Conservation (phyloP, 805 yeast species). For the Starmera quercuum region DNA sequence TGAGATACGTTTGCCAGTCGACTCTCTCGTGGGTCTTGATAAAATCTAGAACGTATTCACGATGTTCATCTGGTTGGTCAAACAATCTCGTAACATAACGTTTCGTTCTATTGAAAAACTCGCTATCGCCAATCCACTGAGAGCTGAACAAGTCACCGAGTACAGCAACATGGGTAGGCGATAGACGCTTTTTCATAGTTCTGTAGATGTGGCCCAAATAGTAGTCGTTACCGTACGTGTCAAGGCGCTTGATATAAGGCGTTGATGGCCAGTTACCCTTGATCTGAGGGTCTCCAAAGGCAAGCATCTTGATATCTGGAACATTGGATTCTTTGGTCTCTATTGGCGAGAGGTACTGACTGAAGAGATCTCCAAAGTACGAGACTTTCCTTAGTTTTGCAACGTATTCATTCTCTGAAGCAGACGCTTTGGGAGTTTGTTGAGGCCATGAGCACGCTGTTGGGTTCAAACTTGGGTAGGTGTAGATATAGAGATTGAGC, state of each 20-base stretch:
- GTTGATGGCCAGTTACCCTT: conserved; percentile 78
- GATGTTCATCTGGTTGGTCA: conserved; percentile 47
- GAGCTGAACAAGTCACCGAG: conserved; percentile 91
- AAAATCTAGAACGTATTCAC: conserved; percentile 39
- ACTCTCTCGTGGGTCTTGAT: conserved; percentile 41
- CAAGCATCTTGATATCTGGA: conserved; percentile 55
- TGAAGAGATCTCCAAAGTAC: conserved; percentile 15
- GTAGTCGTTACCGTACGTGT: conserved; percentile 83
- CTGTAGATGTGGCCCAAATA: conserved; percentile 79
- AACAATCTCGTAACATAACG: conserved; percentile 68
- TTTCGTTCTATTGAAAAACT: conserved; percentile 71
- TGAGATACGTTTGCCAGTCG: conserved; percentile 44
- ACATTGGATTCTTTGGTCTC: conserved; percentile 11
- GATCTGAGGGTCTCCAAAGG: conserved; percentile 96
- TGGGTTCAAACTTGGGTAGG: conserved; percentile 62
- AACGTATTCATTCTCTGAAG: conserved; percentile 3
- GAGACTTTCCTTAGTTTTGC: conserved; percentile 9
- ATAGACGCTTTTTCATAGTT: conserved; percentile 52
- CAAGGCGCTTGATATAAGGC: conserved; percentile 65
- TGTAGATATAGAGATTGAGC: conserved; percentile 59
- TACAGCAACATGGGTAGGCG: conserved; percentile 78
- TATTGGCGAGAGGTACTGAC: conserved; percentile 21
- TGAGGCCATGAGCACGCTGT: conserved; percentile 54
- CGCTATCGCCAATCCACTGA: conserved; percentile 90
- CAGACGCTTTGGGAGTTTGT: conserved; percentile 14